These are phyloP conservation scores for Epicoccum sorghinum DNA, from an alignment of 2,329 filamentous ascomycete species.

Conservation along the genomic window DNA sequence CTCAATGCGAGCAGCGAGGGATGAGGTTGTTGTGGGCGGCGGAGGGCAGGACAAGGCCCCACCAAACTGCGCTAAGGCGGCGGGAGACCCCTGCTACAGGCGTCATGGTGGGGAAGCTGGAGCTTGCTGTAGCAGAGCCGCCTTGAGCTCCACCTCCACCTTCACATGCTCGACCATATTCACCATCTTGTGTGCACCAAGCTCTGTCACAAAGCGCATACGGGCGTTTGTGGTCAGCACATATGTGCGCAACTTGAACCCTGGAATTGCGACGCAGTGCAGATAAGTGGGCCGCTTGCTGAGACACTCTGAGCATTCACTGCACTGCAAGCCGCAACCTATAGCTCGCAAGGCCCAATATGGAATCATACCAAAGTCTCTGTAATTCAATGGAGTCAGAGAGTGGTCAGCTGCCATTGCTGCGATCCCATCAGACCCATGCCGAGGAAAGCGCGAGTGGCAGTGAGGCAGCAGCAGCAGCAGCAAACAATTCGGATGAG, in stretches of 20 bases:
- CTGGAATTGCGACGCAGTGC: background rate
- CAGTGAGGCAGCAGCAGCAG: constrained; percentile 1
- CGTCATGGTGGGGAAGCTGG: constrained; percentile 8
- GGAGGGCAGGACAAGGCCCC: no score
- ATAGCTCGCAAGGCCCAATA: background rate
- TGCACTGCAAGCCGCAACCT: background rate
- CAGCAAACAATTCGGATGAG: constrained; percentile 2
- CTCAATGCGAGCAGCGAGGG: no score
- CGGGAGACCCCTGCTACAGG: constrained; percentile 1
- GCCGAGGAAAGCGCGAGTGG: constrained; percentile 9
- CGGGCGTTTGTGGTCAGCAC: background rate
- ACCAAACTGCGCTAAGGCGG: background rate
- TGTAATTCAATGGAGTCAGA: background rate
- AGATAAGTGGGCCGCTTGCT: background rate
- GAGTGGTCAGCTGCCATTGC: background rate
- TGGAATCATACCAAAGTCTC: background rate
- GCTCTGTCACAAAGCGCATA: background rate
- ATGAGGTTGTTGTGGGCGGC: background rate
- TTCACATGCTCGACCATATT: background rate
- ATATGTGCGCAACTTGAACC: background rate
- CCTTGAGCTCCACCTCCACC: constrained; percentile 1
- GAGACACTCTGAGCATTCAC: background rate
- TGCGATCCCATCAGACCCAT: constrained; percentile 10
- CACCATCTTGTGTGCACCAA: background rate
- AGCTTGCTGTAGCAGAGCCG: constrained; percentile 8